Evolutionary conservation across 2,329 filamentous ascomycete species (phyloP).

Genomic region (Metarhizium brunneum): DNA sequence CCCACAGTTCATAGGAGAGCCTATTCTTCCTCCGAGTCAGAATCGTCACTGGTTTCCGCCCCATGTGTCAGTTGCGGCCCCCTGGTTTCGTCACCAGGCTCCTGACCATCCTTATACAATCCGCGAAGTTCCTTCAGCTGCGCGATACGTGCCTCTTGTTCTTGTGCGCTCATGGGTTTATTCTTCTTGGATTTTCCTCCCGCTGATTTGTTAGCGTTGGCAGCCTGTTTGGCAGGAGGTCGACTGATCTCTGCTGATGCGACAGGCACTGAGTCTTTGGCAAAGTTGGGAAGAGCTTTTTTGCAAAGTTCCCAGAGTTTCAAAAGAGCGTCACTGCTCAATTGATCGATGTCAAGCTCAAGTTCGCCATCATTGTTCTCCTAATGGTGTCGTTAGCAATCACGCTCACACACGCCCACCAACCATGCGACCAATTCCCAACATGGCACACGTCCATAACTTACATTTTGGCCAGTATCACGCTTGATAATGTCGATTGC

Average conservation of each 20-base stretch:
- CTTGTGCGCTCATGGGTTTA: conserved; percentile 64
- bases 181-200: conserved; percentile 56
- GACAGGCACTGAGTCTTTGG: conserved; percentile 20
- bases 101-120: conserved; percentile 27
- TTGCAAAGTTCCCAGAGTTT: conserved; percentile 40
- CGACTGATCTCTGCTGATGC: conserved; percentile 22
- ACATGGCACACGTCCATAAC: conserved; percentile 16
- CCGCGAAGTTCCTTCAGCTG: conserved; percentile 46
- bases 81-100: conserved; percentile 18
- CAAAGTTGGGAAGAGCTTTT: conserved; percentile 32
- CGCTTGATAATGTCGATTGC: conserved; percentile 86
- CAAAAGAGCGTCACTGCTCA: conserved; percentile 44
- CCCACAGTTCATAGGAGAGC: background rate
- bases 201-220: conserved; percentile 4
- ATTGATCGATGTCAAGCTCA: conserved; percentile 49
- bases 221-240: conserved; percentile 20
- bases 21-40: conserved; percentile 39
- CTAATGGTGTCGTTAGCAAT: conserved; percentile 19
- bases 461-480: conserved; percentile 69
- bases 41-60: conserved; percentile 32
- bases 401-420: background rate
- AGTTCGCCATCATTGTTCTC: conserved; percentile 52
- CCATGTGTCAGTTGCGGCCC: conserved; percentile 17
- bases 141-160: conserved; percentile 58
- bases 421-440: background rate